Conservation (phyloP, 2,329 filamentous ascomycete genomes). For the Exophiala calicioides region DNA sequence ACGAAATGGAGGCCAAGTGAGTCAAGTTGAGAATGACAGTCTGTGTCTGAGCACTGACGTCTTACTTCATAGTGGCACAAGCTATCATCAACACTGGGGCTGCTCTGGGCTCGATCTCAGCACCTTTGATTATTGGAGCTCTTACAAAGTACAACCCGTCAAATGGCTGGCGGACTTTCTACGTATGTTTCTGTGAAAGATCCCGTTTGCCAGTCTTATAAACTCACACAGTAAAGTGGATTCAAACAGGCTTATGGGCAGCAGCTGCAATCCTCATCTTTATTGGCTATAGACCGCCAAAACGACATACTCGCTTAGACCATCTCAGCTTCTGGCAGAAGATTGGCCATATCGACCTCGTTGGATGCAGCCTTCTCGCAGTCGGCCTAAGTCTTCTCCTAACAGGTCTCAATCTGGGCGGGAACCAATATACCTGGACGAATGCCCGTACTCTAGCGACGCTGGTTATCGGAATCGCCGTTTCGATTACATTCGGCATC, state of each 20-base stretch:
- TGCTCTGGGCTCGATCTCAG: constrained; percentile 17
- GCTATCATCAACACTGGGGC: constrained; percentile 25
- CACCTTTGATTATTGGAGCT: constrained; percentile 24
- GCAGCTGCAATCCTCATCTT: constrained; percentile 24
- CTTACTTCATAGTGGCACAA: too few species aligned
- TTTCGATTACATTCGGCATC: constrained; percentile 25
- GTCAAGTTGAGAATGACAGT: too few species aligned
- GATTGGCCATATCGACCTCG: constrained; percentile 23
- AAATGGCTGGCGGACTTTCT: constrained; percentile 28
- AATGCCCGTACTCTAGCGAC: constrained; percentile 21
- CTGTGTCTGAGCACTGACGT: too few species aligned
- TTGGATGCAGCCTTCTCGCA: constrained; percentile 20
- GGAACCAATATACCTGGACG: constrained; percentile 24
- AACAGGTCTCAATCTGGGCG: constrained; percentile 26
- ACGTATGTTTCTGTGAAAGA: too few species aligned
- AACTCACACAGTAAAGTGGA: too few species aligned
- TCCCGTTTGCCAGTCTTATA: too few species aligned
- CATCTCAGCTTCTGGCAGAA: constrained; percentile 27
- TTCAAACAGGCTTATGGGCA: constrained; percentile 27
- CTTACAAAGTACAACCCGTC: constrained; percentile 13
- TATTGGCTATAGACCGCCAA: constrained; percentile 25
- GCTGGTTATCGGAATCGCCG: constrained; percentile 19
- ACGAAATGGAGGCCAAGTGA: constrained; percentile 28
- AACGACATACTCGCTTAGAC: constrained; percentile 25
- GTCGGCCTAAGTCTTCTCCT: constrained; percentile 23